These are phyloP conservation scores for Fusarium sp. DNA, from an alignment of 2,329 filamentous ascomycete genomes.

Conservation along the genomic window DNA sequence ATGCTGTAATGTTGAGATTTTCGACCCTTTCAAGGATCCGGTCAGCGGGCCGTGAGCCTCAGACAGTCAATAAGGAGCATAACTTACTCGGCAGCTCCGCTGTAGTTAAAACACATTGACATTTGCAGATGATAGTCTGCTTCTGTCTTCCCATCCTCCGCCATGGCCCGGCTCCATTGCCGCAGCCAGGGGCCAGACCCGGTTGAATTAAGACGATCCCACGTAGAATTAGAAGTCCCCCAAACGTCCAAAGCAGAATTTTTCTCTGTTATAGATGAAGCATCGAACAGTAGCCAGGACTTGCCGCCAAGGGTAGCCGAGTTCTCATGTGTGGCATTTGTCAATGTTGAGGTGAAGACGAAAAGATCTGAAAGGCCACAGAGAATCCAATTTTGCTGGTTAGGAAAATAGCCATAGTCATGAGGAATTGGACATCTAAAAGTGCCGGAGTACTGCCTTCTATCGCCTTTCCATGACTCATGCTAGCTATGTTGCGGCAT, in stretches of 20 bases:
- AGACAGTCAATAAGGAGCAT: neutral
- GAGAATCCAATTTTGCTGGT: neutral
- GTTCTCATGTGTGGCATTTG: neutral
- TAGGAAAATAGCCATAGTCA: neutral
- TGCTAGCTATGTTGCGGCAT: neutral
- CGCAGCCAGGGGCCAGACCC: neutral
- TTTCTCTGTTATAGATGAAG: neutral
- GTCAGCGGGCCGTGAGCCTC: neutral
- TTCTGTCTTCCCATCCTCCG: neutral
- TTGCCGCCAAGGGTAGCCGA: neutral
- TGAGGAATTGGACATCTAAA: neutral
- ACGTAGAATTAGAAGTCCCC: neutral
- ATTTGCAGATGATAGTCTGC: neutral
- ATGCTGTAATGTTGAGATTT: neutral
- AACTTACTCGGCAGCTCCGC: neutral
- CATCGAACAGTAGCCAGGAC: neutral
- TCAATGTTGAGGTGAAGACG: neutral
- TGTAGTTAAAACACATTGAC: neutral
- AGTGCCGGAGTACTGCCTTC: neutral
- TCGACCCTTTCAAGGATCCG: neutral
- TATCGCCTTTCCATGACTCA: neutral
- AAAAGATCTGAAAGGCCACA: neutral
- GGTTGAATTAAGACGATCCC: neutral
- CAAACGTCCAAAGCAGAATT: no score
- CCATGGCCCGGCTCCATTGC: neutral